Conservation (phyloP, 768 basidiomycete genomes). For the Mycena polygramma region DNA sequence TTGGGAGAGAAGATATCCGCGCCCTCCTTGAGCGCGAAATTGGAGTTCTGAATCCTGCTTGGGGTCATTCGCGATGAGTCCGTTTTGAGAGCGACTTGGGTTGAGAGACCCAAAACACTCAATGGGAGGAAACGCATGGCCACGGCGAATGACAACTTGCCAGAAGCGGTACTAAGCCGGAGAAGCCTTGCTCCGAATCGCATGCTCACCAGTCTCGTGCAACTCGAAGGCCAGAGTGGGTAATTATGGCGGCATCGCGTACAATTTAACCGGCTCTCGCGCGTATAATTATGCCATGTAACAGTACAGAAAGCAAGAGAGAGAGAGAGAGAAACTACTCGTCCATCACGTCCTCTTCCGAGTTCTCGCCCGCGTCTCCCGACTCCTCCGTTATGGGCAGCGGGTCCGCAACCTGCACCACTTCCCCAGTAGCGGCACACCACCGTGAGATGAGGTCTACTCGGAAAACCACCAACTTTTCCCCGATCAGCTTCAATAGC, state of each 20-base stretch:
- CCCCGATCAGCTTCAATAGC: slow-evolving; percentile 90
- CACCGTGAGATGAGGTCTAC: slow-evolving; percentile 80
- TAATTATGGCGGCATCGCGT: too few relatives aligned
- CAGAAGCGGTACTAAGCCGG: slow-evolving; percentile 8
- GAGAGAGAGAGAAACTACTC: slow-evolving; percentile 52
- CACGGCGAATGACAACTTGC: background rate
- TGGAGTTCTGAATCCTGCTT: slow-evolving; percentile 43
- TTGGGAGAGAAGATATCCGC: slow-evolving; percentile 76
- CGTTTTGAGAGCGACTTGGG: slow-evolving; percentile 62
- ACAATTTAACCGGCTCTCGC: background rate
- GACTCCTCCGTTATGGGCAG: slow-evolving; percentile 51
- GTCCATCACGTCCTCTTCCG: slow-evolving; percentile 60
- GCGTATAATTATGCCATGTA: slow-evolving; percentile 11
- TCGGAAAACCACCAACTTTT: slow-evolving; percentile 89
- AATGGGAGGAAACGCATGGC: slow-evolving; percentile 66
- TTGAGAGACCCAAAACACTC: slow-evolving; percentile 65
- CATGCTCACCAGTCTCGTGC: slow-evolving; percentile 22
- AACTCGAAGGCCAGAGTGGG: background rate
- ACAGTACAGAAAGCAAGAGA: slow-evolving; percentile 40
- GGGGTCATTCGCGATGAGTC: slow-evolving; percentile 42
- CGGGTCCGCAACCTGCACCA: slow-evolving; percentile 68
- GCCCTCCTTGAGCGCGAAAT: slow-evolving; percentile 72
- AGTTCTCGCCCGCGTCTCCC: slow-evolving; percentile 50
- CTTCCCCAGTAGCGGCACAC: slow-evolving; percentile 76
- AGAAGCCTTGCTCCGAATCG: slow-evolving; percentile 7